phyloP scores from a whole-genome alignment of 805 yeast genomes.

The Yamadazyma laniorum region DNA sequence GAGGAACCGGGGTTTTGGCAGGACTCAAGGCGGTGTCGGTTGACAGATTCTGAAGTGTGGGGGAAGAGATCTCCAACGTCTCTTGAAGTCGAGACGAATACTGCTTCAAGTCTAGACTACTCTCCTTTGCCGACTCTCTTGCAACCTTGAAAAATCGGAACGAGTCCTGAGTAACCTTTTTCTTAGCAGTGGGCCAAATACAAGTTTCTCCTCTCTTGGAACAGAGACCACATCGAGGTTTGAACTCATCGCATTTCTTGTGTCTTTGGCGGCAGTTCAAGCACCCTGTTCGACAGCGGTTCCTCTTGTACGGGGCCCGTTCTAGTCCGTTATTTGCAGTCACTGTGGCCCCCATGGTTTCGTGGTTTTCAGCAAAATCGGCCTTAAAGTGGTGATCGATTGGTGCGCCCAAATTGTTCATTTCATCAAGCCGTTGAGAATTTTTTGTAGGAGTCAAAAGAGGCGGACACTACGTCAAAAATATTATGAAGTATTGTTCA shows the following conservation, averaged over 20 bases:
- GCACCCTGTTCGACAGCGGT: conserved; percentile 16
- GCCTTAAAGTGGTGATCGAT: too few species aligned
- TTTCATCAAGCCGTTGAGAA: too few species aligned
- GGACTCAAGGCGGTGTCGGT: conserved; percentile 1
- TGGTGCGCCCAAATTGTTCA: too few species aligned
- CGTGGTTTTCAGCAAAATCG: too few species aligned
- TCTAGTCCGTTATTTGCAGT: too few species aligned
- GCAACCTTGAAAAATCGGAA: conserved; percentile 10
- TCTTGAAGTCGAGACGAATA: conserved; percentile 10
- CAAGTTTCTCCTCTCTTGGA: conserved; percentile 11
- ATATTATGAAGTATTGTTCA: too few species aligned
- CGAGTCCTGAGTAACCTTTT: conserved; percentile 9
- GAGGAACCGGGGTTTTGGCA: neutral
- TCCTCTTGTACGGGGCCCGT: conserved; percentile 6
- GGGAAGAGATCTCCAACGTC: conserved; percentile 7
- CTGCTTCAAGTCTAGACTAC: conserved; percentile 1
- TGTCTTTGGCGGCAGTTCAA: conserved; percentile 16
- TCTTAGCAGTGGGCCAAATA: conserved; percentile 13
- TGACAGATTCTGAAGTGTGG: neutral
- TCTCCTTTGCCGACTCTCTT: conserved; percentile 3
- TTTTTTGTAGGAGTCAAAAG: too few species aligned
- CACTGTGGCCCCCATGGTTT: too few species aligned
- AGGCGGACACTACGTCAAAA: too few species aligned
- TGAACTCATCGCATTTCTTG: conserved; percentile 19
- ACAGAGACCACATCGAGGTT: conserved; percentile 17